Base-by-base conservation (phyloP, 208 protist species). In the Zelonia costaricensis region DNA sequence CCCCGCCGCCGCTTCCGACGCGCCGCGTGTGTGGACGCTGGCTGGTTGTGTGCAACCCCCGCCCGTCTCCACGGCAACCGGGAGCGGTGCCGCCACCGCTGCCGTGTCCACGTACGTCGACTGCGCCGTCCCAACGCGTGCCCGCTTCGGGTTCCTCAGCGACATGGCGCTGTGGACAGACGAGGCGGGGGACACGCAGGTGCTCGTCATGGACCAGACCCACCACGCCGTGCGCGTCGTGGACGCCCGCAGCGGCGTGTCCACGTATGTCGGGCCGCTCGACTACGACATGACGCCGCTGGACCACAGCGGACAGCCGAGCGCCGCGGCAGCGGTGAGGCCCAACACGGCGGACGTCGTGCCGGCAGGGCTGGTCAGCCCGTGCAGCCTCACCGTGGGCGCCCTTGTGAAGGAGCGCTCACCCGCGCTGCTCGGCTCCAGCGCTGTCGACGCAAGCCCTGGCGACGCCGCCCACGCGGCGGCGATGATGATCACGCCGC, bases 1-100 rank as follows among this genome's bases (percentile, higher is more conserved):
- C 36, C 15, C 22, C 27, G 42, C 33, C 20, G n/a, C 36, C 5
- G 25, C 48, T 18, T n/a, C 33, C 7, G 65, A 35, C 7, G 36
- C 56, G 28, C 66, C 65, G 27, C 74, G 78, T 57, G 80, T 90
- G 33, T 90, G 76, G 79, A 90, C 83, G 47, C 53, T 90, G 28
- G 76, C 79, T n/a, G 84, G 80, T 9, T 56, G 58, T n/a, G n/a
- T 30, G 25, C 28, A 20, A 27, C 18, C 5, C 25, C 13, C 12
- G 22, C 33, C 42, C n/a, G n/a, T n/a, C n/a, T n/a, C n/a, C n/a
- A n/a, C n/a, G n/a, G n/a, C n/a, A n/a, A n/a, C n/a, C n/a, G n/a
- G n/a, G n/a, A n/a, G n/a, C n/a, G n/a, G n/a, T n/a, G n/a, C n/a
- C n/a, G n/a, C n/a, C n/a, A n/a, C n/a, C n/a, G n/a, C n/a, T n/a